These are phyloP conservation scores for Moelleriella libera DNA, from an alignment of 2,329 filamentous ascomycete species.

Conservation along the genomic window DNA sequence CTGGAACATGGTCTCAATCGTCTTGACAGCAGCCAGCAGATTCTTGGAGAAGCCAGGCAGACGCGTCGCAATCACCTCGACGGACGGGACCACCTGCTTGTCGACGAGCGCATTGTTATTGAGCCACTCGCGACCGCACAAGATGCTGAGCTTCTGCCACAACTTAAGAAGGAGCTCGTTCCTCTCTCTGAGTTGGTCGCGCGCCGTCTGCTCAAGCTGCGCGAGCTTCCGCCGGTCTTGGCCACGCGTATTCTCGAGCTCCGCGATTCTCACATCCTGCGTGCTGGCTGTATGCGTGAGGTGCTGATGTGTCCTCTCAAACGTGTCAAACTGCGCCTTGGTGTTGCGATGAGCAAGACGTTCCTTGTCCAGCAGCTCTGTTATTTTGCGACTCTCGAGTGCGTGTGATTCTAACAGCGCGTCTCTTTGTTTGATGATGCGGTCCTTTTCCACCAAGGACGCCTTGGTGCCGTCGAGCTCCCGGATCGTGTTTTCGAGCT, in stretches of 20 bases:
- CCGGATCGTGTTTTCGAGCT: conserved; percentile 70
- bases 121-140: conserved; percentile 87
- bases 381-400: conserved; percentile 71
- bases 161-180: conserved; percentile 79
- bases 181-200: conserved; percentile 77
- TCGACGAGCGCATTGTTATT: conserved; percentile 83
- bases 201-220: conserved; percentile 63
- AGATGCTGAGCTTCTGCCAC: conserved; percentile 74
- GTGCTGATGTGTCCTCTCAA: conserved; percentile 76
- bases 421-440: conserved; percentile 79
- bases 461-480: conserved; percentile 70
- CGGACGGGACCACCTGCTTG: conserved; percentile 64
- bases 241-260: conserved; percentile 68
- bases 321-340: conserved; percentile 75
- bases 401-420: conserved; percentile 76
- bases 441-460: conserved; percentile 77
- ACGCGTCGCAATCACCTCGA: conserved; percentile 76
- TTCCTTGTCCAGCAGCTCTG: conserved; percentile 85
- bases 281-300: conserved; percentile 75
- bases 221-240: conserved; percentile 67
- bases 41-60: conserved; percentile 85
- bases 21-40: conserved; percentile 72
- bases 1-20: conserved; percentile 65
- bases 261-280: conserved; percentile 70
- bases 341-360: conserved; percentile 73